A percentile compares a stretch with the other conserved stretches of the same genome.
These are phyloP conservation scores for Fusarium miscanthi DNA, from an alignment of 2,329 filamentous ascomycete genomes.

Conservation along the genomic window DNA sequence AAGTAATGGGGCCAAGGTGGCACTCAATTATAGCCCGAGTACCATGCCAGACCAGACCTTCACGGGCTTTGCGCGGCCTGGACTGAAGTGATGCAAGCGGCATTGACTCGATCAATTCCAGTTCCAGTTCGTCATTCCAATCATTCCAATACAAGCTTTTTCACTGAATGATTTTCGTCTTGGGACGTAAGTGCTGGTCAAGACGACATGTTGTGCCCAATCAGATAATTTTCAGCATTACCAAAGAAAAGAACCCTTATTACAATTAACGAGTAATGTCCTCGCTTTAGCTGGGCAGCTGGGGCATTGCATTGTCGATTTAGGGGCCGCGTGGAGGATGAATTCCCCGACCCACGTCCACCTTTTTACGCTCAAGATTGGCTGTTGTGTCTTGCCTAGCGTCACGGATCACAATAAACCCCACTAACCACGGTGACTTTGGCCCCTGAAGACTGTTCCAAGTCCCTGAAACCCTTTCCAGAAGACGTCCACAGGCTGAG, in stretches of 20 bases:
- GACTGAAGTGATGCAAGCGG: constrained; percentile 34
- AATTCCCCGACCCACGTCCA: constrained; percentile 12
- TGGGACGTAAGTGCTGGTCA: not conserved
- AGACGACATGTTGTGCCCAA: not conserved
- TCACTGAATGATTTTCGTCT: not conserved
- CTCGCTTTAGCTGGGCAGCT: constrained; percentile 14
- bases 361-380: constrained; percentile 16
- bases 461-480: constrained; percentile 35
- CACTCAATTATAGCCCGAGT: not conserved
- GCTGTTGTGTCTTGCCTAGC: constrained; percentile 3
- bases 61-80: not conserved
- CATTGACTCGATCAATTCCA: constrained; percentile 23
- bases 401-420: constrained; percentile 9
- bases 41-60: not conserved
- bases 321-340: constrained; percentile 25
- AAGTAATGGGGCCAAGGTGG: not conserved
- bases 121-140: constrained; percentile 7
- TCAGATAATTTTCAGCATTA: not conserved
- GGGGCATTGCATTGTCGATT: not conserved
- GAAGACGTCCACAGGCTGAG: constrained; percentile 13
- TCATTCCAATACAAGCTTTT: constrained; percentile 21
- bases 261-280: not conserved
- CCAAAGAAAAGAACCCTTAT: not conserved
- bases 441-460: constrained; percentile 29
- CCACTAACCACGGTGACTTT: constrained; percentile 5